phyloP scores from a whole-genome alignment of 495 filamentous ascomycete genomes.

The Tuber melanosporum region DNA sequence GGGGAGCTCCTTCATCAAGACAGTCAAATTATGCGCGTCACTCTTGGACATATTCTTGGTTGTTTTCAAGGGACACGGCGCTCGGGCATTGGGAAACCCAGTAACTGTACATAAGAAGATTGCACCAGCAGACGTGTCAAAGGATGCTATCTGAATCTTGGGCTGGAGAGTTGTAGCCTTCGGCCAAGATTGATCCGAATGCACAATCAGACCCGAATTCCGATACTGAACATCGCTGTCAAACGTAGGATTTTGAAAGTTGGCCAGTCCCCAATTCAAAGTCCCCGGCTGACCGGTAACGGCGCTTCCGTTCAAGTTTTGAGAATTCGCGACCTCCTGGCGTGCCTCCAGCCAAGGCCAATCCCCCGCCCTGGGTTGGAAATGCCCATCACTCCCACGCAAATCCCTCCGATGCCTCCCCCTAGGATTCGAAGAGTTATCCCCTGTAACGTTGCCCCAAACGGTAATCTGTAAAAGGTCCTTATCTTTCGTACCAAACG shows the following conservation, averaged over 20 bases:
- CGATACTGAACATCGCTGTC: conserved; percentile 20
- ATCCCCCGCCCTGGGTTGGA: conserved; percentile 7
- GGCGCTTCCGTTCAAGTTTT: not conserved
- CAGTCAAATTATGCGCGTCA: conserved; percentile 32
- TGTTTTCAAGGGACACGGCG: conserved; percentile 23
- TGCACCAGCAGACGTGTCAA: conserved; percentile 9
- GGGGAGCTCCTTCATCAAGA: conserved; percentile 46
- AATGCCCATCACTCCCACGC: conserved; percentile 8
- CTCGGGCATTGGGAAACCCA: not conserved
- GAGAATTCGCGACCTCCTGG: conserved; percentile 15
- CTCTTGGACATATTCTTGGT: conserved; percentile 35
- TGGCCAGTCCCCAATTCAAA: conserved; percentile 30
- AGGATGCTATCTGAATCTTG: conserved; percentile 29
- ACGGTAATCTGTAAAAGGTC: conserved; percentile 70
- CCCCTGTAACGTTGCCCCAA: conserved; percentile 83
- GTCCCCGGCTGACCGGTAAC: not conserved
- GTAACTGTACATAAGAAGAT: conserved; percentile 20
- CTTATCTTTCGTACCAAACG: conserved; percentile 53
- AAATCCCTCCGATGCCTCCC: conserved; percentile 14
- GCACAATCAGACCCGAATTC: conserved; percentile 19
- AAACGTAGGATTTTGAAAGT: conserved; percentile 37
- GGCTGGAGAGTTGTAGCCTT: conserved; percentile 23
- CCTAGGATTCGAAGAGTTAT: conserved; percentile 3
- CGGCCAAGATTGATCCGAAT: conserved; percentile 14
- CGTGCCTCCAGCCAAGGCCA: conserved; percentile 25